Evolutionary conservation across 345 rosid species (phyloP), one percentile per base, ranked within the genome.

Genomic region (Abelmoschus esculentus): DNA sequence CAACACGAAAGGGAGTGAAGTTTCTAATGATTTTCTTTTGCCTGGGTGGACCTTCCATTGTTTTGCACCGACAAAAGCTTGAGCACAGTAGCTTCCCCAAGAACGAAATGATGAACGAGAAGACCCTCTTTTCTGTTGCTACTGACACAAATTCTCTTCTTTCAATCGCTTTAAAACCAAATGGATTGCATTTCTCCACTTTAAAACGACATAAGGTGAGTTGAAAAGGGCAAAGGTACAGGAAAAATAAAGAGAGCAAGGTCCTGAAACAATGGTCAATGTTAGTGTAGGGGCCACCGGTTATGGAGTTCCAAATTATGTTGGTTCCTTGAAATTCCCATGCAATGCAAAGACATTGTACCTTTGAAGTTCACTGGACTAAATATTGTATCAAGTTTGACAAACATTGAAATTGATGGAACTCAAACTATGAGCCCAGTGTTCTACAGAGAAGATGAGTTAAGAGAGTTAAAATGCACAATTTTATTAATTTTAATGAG

Each of bases 41-140:
- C 7, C 42, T 55, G 66, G 57, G 65, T 36, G 57, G 63, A 55
- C 62, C 73, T 61, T 28, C 62, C 18, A 19, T 53, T 52, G 57
- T 9, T 66, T 75, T n/a, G 68, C 78, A 75, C 78, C 75, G 74
- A 71, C 74, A 71, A 38, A 40, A 52, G 4, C 26, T 59, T 71
- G n/a, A 47, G 68, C 22, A 49, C 14, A 36, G 22, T 65, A 36
- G 61, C 64, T 29, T 58, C 26, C 59, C 56, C 10, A 28, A 46
- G 31, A 57, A 57, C n/a, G 6, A 42, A 55, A 19, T 22, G n/a
- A 38, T 53, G 40, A 32, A 66, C 17, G 66, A 57, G 12, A 57
- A 57, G 61, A 57, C 34, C 15, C 15, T 1, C 7, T 57, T 28
- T 53, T 54, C 59, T 54, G 59, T 54, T 66, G 42, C 70, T 40